Percentiles rank a stretch among this genome's conserved stretches.
phyloP scores from a whole-genome alignment of 1,284 basidiomycete species.

The Calocybe gambosa region DNA sequence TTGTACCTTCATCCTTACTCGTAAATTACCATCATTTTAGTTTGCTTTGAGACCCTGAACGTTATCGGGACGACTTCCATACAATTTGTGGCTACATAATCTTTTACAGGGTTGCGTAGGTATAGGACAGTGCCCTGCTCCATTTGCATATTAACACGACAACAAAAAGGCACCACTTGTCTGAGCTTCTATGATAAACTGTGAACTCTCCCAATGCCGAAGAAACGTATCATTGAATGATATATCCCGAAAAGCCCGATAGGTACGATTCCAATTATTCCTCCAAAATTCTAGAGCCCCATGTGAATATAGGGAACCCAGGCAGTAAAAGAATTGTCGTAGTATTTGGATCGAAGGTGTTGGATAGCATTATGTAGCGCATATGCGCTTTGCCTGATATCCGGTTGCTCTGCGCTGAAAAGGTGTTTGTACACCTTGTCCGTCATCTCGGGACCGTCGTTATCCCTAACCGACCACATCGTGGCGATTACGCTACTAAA shows the following conservation, averaged over 20 bases:
- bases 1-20: neutral
- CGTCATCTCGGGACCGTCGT: conserved; percentile 5
- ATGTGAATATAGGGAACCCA: conserved; percentile 16
- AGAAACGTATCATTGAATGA: too few relatives aligned
- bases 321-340: conserved; percentile 3
- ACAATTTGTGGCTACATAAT: too few relatives aligned
- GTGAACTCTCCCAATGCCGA: too few relatives aligned
- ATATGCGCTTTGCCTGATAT: conserved; percentile 6
- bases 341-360: conserved; percentile 4
- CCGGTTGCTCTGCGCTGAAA: neutral
- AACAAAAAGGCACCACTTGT: too few relatives aligned
- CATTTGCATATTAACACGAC: too few relatives aligned
- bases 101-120: too few relatives aligned
- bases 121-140: too few relatives aligned
- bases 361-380: conserved; percentile 12
- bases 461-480: conserved; percentile 21
- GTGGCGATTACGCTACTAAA: conserved; percentile 27
- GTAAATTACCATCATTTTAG: neutral
- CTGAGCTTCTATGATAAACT: too few relatives aligned
- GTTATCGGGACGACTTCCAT: neutral
- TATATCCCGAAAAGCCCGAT: too few relatives aligned
- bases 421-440: conserved; percentile 8
- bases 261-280: too few relatives aligned
- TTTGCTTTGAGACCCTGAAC: neutral
- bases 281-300: too few relatives aligned